Base-by-base conservation (phyloP, 2,329 filamentous ascomycete species). In the Calonectria pseudoturangicola region DNA sequence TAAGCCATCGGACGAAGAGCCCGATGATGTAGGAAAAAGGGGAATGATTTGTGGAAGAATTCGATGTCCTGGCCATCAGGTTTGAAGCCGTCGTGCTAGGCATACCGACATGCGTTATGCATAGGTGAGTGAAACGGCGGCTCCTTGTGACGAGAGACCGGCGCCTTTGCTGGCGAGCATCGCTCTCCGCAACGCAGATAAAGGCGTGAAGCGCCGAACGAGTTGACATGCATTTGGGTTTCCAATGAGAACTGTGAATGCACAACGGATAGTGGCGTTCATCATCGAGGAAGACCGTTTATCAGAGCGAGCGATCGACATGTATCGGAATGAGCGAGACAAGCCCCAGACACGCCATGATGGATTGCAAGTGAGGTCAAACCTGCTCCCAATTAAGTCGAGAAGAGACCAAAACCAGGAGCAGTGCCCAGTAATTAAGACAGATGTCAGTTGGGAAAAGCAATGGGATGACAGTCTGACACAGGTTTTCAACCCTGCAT, bases 381-480 rank as follows among this genome's bases (percentile, higher is more conserved):
- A 12, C 13, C 36, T 25, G 16, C 21, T 21, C 21, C 64, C 51
- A 21, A 50, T 60, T 47, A 8, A 60, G 21, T 41, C 41, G 36
- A 39, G n/a, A 60, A 36, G 30, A 2, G 16, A 21, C 21, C 12
- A 16, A 28, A 54, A 16, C 21, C n/a, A 39, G 28, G 28, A 39
- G 8, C 50, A 28, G 25, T 21, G 65, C 7, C n/a, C 33, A 36
- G 8, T 36, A 36, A 21, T 56, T 27, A 43, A 27, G 33, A 43
- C 28, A 51, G 33, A 60, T 21, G 54, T 43, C 51, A 39, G 2
- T 28, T 21, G 21, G 36, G 62, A 79, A 76, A 78, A 75, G 74
- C 66, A 78, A 76, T 41, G 66, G 74, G 67, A 71, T 62, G 25
- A 64, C 68, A 70, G 54, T 66, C 56, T 39, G 54, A 68, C 16